phyloP scores from a whole-genome alignment of 495 filamentous ascomycete species.

The Hypoxylon perforatum region DNA sequence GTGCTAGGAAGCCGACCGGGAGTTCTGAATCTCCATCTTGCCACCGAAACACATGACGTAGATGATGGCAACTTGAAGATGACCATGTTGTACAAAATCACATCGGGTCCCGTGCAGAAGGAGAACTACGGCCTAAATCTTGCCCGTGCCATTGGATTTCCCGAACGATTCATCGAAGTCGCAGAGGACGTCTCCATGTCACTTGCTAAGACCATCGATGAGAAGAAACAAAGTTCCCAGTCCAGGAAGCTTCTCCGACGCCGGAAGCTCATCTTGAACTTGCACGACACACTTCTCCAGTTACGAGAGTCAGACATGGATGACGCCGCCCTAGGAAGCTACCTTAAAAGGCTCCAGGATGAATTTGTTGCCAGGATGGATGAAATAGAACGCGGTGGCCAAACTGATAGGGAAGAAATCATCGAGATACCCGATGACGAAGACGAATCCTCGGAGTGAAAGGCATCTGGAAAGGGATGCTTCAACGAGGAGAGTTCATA shows the following conservation, averaged over 20 bases:
- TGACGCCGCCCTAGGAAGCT: constrained; percentile 67
- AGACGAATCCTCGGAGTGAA: not conserved
- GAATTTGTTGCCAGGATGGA: constrained; percentile 82
- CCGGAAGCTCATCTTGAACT: constrained; percentile 76
- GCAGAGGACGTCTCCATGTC: constrained; percentile 72
- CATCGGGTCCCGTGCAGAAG: constrained; percentile 73
- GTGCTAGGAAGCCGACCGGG: constrained; percentile 78
- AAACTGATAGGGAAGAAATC: not conserved
- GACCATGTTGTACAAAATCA: constrained; percentile 87
- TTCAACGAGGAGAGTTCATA: not conserved
- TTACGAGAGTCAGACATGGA: constrained; percentile 76
- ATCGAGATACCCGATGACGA: constrained; percentile 3
- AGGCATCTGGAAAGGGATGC: not conserved
- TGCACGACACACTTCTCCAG: constrained; percentile 81
- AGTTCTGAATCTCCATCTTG: constrained; percentile 84
- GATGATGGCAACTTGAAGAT: constrained; percentile 62
- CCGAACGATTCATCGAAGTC: constrained; percentile 70
- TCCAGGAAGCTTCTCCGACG: constrained; percentile 67
- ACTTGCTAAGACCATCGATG: constrained; percentile 64
- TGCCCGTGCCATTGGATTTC: constrained; percentile 79
- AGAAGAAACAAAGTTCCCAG: constrained; percentile 65
- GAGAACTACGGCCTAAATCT: constrained; percentile 84
- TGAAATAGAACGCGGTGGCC: constrained; percentile 54
- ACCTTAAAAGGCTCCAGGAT: constrained; percentile 76
- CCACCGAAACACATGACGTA: constrained; percentile 68